A percentile compares a stretch with the other conserved stretches of the same genome.
These are phyloP conservation scores for Penicillium macrosclerotiorum DNA, from an alignment of 495 filamentous ascomycete genomes.

Conservation along the genomic window DNA sequence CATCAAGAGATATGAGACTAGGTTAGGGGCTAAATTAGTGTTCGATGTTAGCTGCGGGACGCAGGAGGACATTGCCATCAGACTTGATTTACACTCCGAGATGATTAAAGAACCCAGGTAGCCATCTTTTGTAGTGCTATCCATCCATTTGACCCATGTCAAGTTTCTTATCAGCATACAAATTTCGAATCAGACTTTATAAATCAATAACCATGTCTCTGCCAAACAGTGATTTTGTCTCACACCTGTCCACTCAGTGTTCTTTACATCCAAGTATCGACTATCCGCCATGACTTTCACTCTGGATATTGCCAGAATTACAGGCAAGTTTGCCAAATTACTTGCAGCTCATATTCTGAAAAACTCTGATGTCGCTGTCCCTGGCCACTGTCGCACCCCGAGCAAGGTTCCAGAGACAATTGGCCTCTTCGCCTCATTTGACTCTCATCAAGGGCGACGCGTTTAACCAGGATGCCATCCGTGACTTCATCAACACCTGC, in stretches of 20 bases:
- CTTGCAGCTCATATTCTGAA: constrained; percentile 7
- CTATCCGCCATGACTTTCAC: constrained; percentile 6
- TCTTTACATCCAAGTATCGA: too few relatives aligned
- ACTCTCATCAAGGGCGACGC: constrained; percentile 9
- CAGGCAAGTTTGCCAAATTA: constrained; percentile 14
- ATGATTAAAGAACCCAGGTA: too few relatives aligned
- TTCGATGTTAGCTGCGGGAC: neutral
- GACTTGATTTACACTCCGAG: neutral
- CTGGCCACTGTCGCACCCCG: constrained; percentile 9
- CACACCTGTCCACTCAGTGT: neutral
- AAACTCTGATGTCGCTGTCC: neutral
- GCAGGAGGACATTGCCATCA: neutral
- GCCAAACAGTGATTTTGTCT: neutral
- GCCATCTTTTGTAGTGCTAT: too few relatives aligned
- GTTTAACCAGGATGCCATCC: constrained; percentile 2
- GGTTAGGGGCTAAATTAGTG: neutral
- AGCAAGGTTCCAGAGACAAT: constrained; percentile 4
- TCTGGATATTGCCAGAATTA: constrained; percentile 17
- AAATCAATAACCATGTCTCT: neutral
- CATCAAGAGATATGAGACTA: neutral
- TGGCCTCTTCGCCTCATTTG: constrained; percentile 4
- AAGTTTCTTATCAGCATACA: too few relatives aligned
- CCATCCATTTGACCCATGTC: too few relatives aligned
- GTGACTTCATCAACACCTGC: constrained; percentile 10
- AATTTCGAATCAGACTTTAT: too few relatives aligned